Evolutionary conservation across 208 protist genomes (phyloP).

Genomic region (Trypanosomatidae sp.): DNA sequence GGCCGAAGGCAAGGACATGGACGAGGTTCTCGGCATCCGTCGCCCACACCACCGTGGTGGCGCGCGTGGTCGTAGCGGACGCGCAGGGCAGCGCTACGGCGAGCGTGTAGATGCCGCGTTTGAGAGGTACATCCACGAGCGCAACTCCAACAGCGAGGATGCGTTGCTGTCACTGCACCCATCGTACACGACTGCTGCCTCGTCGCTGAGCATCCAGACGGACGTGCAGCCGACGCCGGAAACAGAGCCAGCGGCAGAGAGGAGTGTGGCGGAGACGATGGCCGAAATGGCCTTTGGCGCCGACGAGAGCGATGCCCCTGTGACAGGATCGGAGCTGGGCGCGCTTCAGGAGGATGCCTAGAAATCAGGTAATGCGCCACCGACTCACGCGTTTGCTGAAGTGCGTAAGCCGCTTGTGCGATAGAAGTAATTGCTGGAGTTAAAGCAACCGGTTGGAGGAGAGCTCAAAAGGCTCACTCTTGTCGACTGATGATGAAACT

Average conservation of each 20-base stretch:
- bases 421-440: neutral
- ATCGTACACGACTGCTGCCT: neutral
- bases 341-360: constrained; percentile 17
- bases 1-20: constrained; percentile 51
- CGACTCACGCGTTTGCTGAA: neutral
- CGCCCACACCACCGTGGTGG: constrained; percentile 23
- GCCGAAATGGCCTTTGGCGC: constrained; percentile 28
- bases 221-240: constrained; percentile 4
- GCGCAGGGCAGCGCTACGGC: constrained; percentile 32
- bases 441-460: neutral
- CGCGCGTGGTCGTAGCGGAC: constrained; percentile 33
- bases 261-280: constrained; percentile 1
- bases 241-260: neutral
- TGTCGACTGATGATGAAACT: neutral
- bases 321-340: constrained; percentile 13
- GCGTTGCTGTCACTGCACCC: neutral
- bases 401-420: neutral
- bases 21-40: constrained; percentile 46
- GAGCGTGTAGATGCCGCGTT: constrained; percentile 50
- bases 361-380: neutral
- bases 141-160: constrained; percentile 22
- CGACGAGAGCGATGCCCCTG: constrained; percentile 16
- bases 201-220: neutral
- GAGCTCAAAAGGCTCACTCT: neutral
- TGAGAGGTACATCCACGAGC: constrained; percentile 55